Conservation (phyloP, 1,284 basidiomycete species). For the Dichomitus squalens region DNA sequence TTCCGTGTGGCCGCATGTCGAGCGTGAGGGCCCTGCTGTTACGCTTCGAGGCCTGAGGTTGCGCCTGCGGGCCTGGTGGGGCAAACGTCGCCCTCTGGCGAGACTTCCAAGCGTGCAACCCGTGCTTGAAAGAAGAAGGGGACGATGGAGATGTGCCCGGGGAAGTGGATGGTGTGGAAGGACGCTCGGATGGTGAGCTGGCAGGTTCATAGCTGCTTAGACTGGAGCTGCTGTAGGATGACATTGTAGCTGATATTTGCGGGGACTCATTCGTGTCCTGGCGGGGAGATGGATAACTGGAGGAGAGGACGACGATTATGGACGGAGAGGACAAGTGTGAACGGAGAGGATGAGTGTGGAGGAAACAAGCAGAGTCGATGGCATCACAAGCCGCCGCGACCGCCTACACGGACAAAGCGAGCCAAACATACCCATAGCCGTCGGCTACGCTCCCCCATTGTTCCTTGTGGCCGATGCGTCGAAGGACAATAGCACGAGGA, state of each 20-base stretch:
- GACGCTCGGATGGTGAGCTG: slow-evolving; percentile 14
- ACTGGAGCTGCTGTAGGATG: slow-evolving; percentile 26
- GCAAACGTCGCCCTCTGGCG: background rate
- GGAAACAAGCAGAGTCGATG: slow-evolving; percentile 13
- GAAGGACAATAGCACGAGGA: background rate
- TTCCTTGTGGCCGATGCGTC: background rate
- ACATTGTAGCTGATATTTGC: slow-evolving; percentile 15
- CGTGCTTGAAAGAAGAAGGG: slow-evolving; percentile 2
- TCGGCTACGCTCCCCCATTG: slow-evolving; percentile 3
- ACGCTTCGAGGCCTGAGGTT: background rate
- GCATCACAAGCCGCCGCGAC: slow-evolving; percentile 12
- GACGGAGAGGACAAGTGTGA: background rate
- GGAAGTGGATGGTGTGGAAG: slow-evolving; percentile 18
- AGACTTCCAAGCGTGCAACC: background rate
- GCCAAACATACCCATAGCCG: slow-evolving; percentile 16
- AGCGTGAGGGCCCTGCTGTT: slow-evolving; percentile 9
- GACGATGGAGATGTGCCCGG: slow-evolving; percentile 8
- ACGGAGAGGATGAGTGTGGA: background rate
- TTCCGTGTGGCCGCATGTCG: slow-evolving; percentile 3
- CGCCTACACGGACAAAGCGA: slow-evolving; percentile 21
- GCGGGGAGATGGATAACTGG: background rate
- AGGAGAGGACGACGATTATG: slow-evolving; percentile 1
- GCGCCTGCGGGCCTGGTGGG: background rate
- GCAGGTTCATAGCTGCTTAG: slow-evolving; percentile 23
- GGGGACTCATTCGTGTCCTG: slow-evolving; percentile 5